A percentile compares a stretch with the other conserved stretches of the same genome.
These are phyloP conservation scores for Erysimum cheiranthoides DNA, from an alignment of 345 rosid species.

Conservation along the genomic window DNA sequence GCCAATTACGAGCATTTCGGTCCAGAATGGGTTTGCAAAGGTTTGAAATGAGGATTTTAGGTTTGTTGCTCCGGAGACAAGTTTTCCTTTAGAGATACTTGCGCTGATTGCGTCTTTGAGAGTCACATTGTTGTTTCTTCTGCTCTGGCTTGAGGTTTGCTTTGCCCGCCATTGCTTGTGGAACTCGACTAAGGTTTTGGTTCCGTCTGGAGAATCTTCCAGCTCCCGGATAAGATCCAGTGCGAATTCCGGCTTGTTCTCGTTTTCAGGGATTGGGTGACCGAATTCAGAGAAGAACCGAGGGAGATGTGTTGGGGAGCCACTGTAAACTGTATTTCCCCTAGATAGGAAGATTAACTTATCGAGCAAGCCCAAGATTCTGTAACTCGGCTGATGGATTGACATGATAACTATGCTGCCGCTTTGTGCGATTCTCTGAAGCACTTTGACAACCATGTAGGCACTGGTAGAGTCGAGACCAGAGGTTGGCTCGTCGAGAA, in stretches of 20 bases:
- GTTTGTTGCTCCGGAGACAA: constrained; percentile 67
- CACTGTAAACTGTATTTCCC: constrained; percentile 78
- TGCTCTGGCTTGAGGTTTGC: constrained; percentile 23
- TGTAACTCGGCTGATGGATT: constrained; percentile 89
- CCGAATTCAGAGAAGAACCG: constrained; percentile 71
- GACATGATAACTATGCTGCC: constrained; percentile 96
- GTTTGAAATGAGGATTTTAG: constrained; percentile 64
- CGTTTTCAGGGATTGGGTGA: constrained; percentile 80
- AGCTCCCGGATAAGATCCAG: constrained; percentile 84
- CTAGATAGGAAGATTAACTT: constrained; percentile 75
- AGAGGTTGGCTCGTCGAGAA: constrained; percentile 94
- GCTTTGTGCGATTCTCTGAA: constrained; percentile 81
- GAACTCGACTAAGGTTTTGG: constrained; percentile 68
- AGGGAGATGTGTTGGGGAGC: constrained; percentile 62
- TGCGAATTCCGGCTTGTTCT: constrained; percentile 81
- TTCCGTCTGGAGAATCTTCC: constrained; percentile 76
- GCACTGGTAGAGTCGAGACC: constrained; percentile 96
- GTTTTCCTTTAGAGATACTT: constrained; percentile 76
- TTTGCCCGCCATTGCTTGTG: constrained; percentile 65
- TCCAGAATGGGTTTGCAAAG: constrained; percentile 84
- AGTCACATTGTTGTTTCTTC: constrained; percentile 48
- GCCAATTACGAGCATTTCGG: constrained; percentile 71
- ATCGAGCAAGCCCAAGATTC: constrained; percentile 77
- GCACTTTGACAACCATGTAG: constrained; percentile 88
- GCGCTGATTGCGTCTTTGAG: constrained; percentile 81